Evolutionary conservation across 805 yeast species (phyloP).

Genomic region (Kodamaea leandrae): DNA sequence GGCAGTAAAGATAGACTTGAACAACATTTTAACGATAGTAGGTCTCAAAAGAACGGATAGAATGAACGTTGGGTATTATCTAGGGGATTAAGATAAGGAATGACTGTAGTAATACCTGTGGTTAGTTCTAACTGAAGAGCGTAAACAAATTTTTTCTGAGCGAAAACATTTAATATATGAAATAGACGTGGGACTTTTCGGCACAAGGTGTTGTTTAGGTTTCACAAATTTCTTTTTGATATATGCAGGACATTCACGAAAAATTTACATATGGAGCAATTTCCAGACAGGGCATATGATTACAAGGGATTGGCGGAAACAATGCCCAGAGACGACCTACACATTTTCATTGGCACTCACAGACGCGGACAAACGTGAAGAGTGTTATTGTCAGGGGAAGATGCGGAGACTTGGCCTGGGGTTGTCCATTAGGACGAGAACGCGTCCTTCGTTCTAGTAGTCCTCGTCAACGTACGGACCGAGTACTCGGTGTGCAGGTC

Average conservation of each 20-base stretch:
- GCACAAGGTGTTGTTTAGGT: background rate
- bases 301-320: background rate
- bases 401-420: no score
- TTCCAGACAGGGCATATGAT: background rate
- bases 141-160: conserved; percentile 4
- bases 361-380: background rate
- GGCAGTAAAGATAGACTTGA: conserved; percentile 41
- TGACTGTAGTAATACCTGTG: conserved; percentile 33
- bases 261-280: background rate
- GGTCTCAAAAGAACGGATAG: conserved; percentile 8
- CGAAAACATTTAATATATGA: conserved; percentile 10
- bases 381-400: no score
- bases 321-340: background rate
- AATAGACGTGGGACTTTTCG: conserved; percentile 4
- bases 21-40: conserved; percentile 14
- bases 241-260: conserved; percentile 3
- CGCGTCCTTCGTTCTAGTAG: no score
- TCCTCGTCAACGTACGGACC: no score
- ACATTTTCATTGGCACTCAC: background rate
- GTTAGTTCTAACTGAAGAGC: conserved; percentile 13
- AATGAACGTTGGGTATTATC: conserved; percentile 18
- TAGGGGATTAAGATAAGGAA: conserved; percentile 31
- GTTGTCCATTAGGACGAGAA: no score
- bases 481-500: no score
- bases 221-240: background rate